Base-by-base conservation (phyloP, 208 protist genomes). In the Phytomonas sp. region DNA sequence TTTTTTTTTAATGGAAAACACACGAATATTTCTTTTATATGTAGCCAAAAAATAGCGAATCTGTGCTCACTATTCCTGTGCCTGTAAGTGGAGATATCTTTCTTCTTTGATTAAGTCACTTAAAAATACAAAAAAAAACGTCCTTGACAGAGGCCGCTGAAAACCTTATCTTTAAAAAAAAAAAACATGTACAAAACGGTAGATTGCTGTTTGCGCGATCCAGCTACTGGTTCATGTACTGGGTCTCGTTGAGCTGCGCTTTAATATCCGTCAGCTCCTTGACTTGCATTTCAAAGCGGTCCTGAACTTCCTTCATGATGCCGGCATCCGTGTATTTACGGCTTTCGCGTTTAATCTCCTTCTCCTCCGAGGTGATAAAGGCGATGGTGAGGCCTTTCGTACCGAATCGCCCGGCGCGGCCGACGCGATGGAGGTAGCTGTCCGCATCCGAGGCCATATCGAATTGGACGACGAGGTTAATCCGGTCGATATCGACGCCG, bases 401-500 rank as follows among this genome's bases (percentile, higher is more conserved):
- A 69, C 98, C 99, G 75, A 99, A 99, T 65, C 99, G 93, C 69
- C 99, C 99, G 23, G 92, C 94, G 72, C 91, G 87, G 74, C 93
- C 87, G 62, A 98, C 97, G 74, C 99, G 92, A 82, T 99, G 99
- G 23, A 99, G 89, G 78, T 99, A 99, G 32, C 88, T 94, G 79
- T 99, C 98, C 19, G 79, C 80, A 26, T 95, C 82, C 16, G 92
- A 91, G 32, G 99, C 96, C 98, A 99, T 99, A 84, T 99, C 99
- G 83, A 98, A 99, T 86, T 99, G 99, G 73, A 99, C 96, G 36
- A 99, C 99, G 45, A 99, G 94, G 88, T 99, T 99, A 69, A 99
- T 98, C 63, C 95, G 86, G 76, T 99, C 98, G 75, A 99, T 98
- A 81, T 99, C 99, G 67, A 99, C 97, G 84, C 99, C 99, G 74